Conservation (phyloP, 2,329 filamentous ascomycete genomes). For the Hypoxylon sp. region DNA sequence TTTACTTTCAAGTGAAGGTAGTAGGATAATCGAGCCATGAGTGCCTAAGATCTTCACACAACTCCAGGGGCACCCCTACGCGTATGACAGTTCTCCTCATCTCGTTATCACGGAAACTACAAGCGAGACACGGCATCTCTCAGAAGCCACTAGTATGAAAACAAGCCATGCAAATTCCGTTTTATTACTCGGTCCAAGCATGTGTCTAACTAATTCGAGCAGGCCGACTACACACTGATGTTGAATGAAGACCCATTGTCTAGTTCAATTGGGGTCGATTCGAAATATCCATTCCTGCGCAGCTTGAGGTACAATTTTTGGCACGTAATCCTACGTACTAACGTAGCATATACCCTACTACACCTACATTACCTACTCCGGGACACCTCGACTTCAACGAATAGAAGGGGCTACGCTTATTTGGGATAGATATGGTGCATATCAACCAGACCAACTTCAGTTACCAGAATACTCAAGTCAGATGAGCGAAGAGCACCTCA, state of each 20-base stretch:
- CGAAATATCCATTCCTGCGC: not conserved
- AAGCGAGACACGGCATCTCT: not conserved
- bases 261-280: not conserved
- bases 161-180: not conserved
- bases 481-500: not conserved
- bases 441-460: not conserved
- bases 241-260: not conserved
- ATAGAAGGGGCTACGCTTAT: not conserved
- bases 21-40: not conserved
- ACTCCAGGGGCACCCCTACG: not conserved
- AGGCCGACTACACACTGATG: not conserved
- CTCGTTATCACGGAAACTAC: not conserved
- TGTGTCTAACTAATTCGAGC: not conserved
- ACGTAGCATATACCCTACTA: conserved; percentile 18
- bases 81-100: not conserved
- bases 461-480: not conserved
- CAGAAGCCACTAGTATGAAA: not conserved
- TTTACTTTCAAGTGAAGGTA: not conserved
- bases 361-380: not conserved
- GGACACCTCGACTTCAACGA: not conserved
- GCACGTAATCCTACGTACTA: conserved; percentile 1
- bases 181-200: not conserved
- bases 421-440: not conserved
- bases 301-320: not conserved
- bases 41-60: not conserved